These are phyloP conservation scores for Tribonema minus DNA, from an alignment of 108 stramenopile species.

Conservation along the genomic window DNA sequence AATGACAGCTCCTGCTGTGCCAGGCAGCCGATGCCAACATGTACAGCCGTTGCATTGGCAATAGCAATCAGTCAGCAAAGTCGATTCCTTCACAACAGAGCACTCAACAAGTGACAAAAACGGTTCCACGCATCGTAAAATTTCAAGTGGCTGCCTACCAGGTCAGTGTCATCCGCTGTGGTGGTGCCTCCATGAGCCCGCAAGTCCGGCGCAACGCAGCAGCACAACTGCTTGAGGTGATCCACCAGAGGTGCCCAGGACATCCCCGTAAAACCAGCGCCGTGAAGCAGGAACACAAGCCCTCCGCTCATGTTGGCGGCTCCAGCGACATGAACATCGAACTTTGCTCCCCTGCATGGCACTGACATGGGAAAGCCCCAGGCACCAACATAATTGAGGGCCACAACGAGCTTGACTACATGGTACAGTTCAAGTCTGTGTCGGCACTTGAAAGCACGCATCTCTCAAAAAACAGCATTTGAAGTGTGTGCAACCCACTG, in stretches of 20 bases:
- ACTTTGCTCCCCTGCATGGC: no score
- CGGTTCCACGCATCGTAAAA: not conserved
- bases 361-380: no score
- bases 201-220: conserved; percentile 25
- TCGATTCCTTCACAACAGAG: no score
- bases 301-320: not conserved
- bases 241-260: conserved; percentile 28
- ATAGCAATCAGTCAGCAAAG: no score
- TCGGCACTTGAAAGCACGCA: no score
- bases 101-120: no score
- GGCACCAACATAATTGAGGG: no score
- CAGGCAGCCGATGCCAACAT: not conserved
- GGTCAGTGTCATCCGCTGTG: not conserved
- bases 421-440: no score
- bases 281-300: not conserved
- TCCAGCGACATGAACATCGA: no score
- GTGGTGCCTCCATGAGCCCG: conserved; percentile 24
- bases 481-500: no score
- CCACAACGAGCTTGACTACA: no score
- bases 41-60: not conserved
- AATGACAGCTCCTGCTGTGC: not conserved
- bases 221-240: conserved; percentile 7
- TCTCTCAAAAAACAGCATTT: no score
- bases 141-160: not conserved
- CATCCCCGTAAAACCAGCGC: conserved; percentile 32